phyloP scores from a whole-genome alignment of 352 stramenopile genomes.

The Globisporangium polare region DNA sequence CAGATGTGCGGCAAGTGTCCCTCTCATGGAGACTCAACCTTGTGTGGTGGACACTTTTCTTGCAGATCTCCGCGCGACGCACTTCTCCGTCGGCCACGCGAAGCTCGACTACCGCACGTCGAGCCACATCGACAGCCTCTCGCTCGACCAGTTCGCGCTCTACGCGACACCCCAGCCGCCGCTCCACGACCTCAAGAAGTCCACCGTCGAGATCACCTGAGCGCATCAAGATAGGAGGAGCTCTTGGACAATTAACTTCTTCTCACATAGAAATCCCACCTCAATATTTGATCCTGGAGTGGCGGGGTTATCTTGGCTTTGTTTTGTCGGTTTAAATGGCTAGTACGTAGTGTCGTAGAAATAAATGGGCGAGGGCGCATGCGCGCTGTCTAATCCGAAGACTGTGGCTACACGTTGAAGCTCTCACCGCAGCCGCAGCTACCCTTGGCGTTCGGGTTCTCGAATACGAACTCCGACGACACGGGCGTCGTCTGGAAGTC shows the following conservation, averaged over 20 bases:
- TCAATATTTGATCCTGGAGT: neutral
- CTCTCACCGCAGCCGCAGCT: conserved; percentile 98
- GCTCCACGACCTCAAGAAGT: conserved; percentile 65
- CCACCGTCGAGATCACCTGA: conserved; percentile 61
- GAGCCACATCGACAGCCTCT: conserved; percentile 56
- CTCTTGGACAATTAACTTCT: conserved; percentile 2
- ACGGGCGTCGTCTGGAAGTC: conserved; percentile 98
- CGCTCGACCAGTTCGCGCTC: conserved; percentile 50
- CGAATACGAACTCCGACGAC: conserved; percentile 98
- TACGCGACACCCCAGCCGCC: conserved; percentile 41
- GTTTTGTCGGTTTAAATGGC: neutral
- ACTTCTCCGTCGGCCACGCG: conserved; percentile 66
- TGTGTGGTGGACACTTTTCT: neutral
- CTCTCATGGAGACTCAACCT: conserved; percentile 4
- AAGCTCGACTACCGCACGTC: conserved; percentile 66
- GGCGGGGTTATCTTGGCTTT: neutral
- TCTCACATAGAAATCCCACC: neutral
- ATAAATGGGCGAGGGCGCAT: conserved; percentile 7
- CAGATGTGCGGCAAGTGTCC: neutral
- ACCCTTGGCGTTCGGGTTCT: conserved; percentile 99
- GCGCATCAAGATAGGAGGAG: neutral
- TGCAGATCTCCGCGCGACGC: conserved; percentile 70
- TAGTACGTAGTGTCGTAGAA: neutral
- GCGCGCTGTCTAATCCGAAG: neutral
- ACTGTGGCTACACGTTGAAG: conserved; percentile 94